These are phyloP conservation scores for Backusella tarrabulga DNA, from an alignment of 192 early-diverging fungal species.

Conservation along the genomic window DNA sequence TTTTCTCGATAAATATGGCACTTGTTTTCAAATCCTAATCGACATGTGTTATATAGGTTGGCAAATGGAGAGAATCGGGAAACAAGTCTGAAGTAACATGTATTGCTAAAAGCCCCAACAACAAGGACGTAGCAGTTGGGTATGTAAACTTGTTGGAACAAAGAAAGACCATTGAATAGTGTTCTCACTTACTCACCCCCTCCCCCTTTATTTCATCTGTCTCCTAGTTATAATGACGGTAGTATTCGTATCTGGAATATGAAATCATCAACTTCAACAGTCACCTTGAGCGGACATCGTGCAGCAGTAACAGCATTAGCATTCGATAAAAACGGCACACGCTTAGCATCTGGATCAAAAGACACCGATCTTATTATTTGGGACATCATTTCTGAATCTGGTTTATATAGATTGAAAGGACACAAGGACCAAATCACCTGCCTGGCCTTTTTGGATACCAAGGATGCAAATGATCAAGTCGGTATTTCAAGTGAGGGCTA, in stretches of 20 bases:
- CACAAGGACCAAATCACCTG: conserved; percentile 95
- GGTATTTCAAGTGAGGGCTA: conserved; percentile 60
- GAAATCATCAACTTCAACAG: conserved; percentile 47
- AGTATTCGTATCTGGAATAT: conserved; percentile 88
- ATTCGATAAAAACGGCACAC: conserved; percentile 78
- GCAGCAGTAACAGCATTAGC: conserved; percentile 80
- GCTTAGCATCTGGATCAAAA: conserved; percentile 85
- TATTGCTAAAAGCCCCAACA: conserved; percentile 67
- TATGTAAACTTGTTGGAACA: conserved; percentile 22
- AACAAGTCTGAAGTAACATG: conserved; percentile 87
- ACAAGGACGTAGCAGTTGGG: conserved; percentile 85
- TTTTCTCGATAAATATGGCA: background rate
- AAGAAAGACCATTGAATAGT: background rate
- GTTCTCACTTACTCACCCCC: no score
- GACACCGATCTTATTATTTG: conserved; percentile 96
- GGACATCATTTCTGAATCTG: conserved; percentile 91
- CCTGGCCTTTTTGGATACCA: conserved; percentile 57
- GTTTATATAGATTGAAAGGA: conserved; percentile 85
- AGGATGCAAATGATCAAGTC: conserved; percentile 25
- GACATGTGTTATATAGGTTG: conserved; percentile 37
- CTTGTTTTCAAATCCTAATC: background rate
- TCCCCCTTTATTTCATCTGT: background rate
- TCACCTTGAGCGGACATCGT: conserved; percentile 91
- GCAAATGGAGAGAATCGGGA: conserved; percentile 77
- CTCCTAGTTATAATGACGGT: conserved; percentile 78